These are phyloP conservation scores for Crithidia expoeki DNA, from an alignment of 208 protist species.

Conservation along the genomic window DNA sequence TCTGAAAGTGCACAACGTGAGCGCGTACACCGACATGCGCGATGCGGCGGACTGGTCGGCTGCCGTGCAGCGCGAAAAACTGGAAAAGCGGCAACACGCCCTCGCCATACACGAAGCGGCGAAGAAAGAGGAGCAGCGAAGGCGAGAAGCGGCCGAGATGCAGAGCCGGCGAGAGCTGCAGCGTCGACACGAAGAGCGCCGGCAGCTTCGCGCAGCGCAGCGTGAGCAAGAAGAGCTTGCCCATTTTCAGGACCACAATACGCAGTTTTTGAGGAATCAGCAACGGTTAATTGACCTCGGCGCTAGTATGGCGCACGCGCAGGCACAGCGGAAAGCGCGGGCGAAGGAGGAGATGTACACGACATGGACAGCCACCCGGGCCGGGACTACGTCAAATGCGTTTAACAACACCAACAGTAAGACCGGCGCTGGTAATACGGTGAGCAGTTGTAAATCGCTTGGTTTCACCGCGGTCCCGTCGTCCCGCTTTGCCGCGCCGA, in stretches of 20 bases:
- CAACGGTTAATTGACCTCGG: slow-evolving; percentile 30
- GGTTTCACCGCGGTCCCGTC: not conserved
- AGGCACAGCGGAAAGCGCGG: slow-evolving; percentile 20
- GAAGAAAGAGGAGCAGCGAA: slow-evolving; percentile 25
- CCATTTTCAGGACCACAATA: slow-evolving; percentile 26
- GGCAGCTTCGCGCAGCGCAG: slow-evolving; percentile 16
- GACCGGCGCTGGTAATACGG: not conserved
- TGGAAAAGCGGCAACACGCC: slow-evolving; percentile 23
- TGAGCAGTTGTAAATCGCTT: not conserved
- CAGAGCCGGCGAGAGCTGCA: slow-evolving; percentile 18
- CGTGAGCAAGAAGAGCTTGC: slow-evolving; percentile 15
- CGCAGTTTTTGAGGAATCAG: slow-evolving; percentile 23
- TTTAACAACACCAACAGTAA: not conserved
- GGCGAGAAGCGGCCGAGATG: slow-evolving; percentile 23
- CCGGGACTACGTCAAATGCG: not conserved
- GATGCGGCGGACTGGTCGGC: slow-evolving; percentile 32
- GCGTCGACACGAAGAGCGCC: slow-evolving; percentile 18
- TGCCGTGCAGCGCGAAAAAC: slow-evolving; percentile 23
- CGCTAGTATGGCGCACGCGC: not conserved
- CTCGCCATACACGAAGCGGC: slow-evolving; percentile 28
- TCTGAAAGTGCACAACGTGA: slow-evolving; percentile 27
- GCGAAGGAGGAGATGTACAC: slow-evolving; percentile 15
- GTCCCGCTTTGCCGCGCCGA: not conserved
- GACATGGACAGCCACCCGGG: not conserved
- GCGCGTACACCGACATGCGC: slow-evolving; percentile 25